phyloP scores from a whole-genome alignment of 2,329 filamentous ascomycete genomes.

The Ceratocystis eucalypticola region DNA sequence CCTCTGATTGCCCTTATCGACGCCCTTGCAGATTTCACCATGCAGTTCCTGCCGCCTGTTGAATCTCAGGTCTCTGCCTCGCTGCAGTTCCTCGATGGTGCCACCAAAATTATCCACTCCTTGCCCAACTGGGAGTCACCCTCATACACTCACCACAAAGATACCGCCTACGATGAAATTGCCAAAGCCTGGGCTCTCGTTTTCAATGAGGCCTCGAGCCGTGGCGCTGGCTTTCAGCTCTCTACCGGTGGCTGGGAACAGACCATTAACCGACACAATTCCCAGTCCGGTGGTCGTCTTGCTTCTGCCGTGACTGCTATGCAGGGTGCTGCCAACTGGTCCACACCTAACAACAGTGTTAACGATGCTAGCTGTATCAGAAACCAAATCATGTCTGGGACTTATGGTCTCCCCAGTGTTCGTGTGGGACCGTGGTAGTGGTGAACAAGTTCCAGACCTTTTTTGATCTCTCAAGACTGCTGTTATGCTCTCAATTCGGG shows the following conservation, averaged over 20 bases:
- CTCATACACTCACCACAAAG: slow-evolving; percentile 81
- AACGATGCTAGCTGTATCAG: slow-evolving; percentile 43
- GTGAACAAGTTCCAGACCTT: not conserved
- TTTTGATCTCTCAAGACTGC: not conserved
- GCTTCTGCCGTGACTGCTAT: slow-evolving; percentile 68
- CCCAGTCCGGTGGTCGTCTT: slow-evolving; percentile 70
- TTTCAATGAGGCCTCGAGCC: slow-evolving; percentile 79
- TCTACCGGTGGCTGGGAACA: slow-evolving; percentile 90
- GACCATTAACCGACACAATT: slow-evolving; percentile 73
- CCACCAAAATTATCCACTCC: slow-evolving; percentile 77
- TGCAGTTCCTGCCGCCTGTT: slow-evolving; percentile 84
- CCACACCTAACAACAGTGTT: slow-evolving; percentile 18
- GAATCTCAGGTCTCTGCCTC: slow-evolving; percentile 75
- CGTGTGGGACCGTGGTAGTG: slow-evolving; percentile 48
- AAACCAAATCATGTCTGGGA: slow-evolving; percentile 47
- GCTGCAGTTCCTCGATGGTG: slow-evolving; percentile 75
- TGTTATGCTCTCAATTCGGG: not conserved
- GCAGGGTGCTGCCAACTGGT: slow-evolving; percentile 59
- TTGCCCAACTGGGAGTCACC: slow-evolving; percentile 85
- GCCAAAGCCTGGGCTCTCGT: slow-evolving; percentile 86
- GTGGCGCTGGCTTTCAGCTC: slow-evolving; percentile 76
- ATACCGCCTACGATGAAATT: slow-evolving; percentile 92
- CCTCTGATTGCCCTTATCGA: slow-evolving; percentile 69
- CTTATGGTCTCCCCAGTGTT: slow-evolving; percentile 43
- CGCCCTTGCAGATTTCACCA: slow-evolving; percentile 84